Evolutionary conservation across 2,329 filamentous ascomycete species (phyloP).

Genomic region (Myotisia sp.): DNA sequence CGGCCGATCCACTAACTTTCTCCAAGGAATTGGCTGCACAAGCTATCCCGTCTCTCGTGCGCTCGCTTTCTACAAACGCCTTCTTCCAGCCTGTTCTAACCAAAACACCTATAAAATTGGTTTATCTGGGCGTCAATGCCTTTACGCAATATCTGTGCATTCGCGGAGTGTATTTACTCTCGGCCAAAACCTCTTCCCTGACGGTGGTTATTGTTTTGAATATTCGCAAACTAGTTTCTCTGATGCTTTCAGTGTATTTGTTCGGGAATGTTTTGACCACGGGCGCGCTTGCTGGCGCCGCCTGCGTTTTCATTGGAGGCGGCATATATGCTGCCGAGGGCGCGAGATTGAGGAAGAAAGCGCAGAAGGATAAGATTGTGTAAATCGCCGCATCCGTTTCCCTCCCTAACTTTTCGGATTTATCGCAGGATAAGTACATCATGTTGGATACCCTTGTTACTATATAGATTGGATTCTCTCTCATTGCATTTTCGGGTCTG

Average conservation of each 20-base stretch:
- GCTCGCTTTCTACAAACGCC: constrained; percentile 12
- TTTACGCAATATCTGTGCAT: constrained; percentile 91
- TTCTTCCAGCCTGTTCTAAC: constrained; percentile 17
- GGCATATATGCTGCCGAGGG: constrained; percentile 73
- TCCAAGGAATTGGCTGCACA: constrained; percentile 45
- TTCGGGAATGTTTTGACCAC: constrained; percentile 73
- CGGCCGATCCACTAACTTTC: constrained; percentile 33
- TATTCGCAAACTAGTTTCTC: constrained; percentile 81
- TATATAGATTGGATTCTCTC: too few species aligned
- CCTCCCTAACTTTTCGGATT: too few species aligned
- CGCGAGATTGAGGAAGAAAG: constrained; percentile 20
- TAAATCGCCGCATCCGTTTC: too few species aligned
- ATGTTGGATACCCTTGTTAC: too few species aligned
- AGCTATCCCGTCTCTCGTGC: constrained; percentile 23
- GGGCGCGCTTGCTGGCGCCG: constrained; percentile 66
- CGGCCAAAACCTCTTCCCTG: constrained; percentile 72
- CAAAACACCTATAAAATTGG: constrained; percentile 22
- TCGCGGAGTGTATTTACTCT: constrained; percentile 86
- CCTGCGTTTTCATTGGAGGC: constrained; percentile 80
- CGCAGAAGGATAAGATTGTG: constrained; percentile 5
- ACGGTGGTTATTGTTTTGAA: constrained; percentile 96
- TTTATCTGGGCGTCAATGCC: constrained; percentile 40
- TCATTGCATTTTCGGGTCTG: too few species aligned
- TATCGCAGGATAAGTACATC: too few species aligned
- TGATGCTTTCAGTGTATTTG: constrained; percentile 80